phyloP scores from a whole-genome alignment of 352 stramenopile species.

The Aphanomyces cochlioides region DNA sequence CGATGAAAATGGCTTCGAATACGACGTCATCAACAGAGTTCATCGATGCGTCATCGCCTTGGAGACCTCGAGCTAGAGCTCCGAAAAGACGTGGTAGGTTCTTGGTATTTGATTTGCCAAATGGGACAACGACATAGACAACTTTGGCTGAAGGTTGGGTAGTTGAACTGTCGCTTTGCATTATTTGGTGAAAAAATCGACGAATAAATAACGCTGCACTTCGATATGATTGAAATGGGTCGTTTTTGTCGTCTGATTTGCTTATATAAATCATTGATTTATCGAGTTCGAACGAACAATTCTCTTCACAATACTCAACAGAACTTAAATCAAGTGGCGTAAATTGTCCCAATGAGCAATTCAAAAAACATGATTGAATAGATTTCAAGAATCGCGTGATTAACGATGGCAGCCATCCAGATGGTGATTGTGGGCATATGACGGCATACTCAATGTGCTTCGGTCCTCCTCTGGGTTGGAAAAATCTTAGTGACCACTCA shows the following conservation, averaged over 20 bases:
- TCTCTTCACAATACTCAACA: not conserved
- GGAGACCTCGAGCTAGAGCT: not conserved
- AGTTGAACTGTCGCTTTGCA: too few species aligned
- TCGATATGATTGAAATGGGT: not conserved
- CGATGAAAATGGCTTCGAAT: constrained; percentile 2
- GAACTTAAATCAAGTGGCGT: too few species aligned
- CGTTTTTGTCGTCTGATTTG: not conserved
- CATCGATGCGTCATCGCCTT: too few species aligned
- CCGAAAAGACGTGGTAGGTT: not conserved
- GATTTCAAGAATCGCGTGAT: not conserved
- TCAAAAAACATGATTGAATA: not conserved
- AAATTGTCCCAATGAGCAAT: not conserved
- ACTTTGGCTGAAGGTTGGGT: too few species aligned
- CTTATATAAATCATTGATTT: not conserved
- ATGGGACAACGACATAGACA: too few species aligned
- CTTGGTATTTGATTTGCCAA: too few species aligned
- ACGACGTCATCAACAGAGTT: too few species aligned
- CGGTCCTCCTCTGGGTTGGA: not conserved
- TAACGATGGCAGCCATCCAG: not conserved
- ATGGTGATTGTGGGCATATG: not conserved
- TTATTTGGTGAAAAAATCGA: too few species aligned
- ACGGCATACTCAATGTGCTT: not conserved
- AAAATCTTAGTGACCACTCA: not conserved
- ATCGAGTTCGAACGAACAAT: not conserved
- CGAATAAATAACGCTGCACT: too few species aligned